phyloP scores from a whole-genome alignment of 1,139 yeast genomes.

The Geotrichum cucujoidarum region DNA sequence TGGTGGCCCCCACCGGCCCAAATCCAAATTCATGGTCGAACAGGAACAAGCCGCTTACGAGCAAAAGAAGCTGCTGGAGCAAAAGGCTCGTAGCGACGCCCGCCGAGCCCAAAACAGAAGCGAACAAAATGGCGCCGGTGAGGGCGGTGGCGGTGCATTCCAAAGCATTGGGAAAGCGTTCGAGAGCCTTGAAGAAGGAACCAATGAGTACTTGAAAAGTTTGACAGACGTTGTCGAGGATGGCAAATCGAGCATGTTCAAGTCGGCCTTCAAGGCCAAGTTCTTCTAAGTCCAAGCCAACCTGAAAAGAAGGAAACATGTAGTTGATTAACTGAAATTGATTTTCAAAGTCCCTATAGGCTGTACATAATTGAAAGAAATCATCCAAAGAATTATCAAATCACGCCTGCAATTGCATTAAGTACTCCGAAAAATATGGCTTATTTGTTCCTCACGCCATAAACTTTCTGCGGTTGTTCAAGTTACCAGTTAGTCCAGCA shows the following conservation, averaged over 20 bases:
- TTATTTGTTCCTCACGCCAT: too few species aligned
- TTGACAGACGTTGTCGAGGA: constrained; percentile 31
- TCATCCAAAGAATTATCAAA: too few species aligned
- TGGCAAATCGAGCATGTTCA: constrained; percentile 29
- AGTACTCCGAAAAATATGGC: too few species aligned
- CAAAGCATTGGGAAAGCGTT: constrained; percentile 33
- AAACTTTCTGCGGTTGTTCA: too few species aligned
- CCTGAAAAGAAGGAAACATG: too few species aligned
- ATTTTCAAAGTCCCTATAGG: too few species aligned
- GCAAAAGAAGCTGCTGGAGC: constrained; percentile 24
- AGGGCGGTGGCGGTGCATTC: constrained; percentile 24
- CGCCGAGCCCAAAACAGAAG: constrained; percentile 11
- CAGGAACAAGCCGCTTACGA: constrained; percentile 27
- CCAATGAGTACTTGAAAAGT: constrained; percentile 32
- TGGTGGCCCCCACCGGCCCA: constrained; percentile 41
- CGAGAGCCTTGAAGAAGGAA: constrained; percentile 33
- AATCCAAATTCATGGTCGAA: constrained; percentile 32
- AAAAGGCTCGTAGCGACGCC: constrained; percentile 7
- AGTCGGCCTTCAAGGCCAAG: constrained; percentile 32
- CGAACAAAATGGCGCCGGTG: constrained; percentile 19
- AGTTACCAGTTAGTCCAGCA: too few species aligned
- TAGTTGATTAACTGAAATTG: too few species aligned
- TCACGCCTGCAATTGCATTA: too few species aligned
- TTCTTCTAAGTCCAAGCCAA: constrained; percentile 27
- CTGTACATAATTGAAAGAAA: too few species aligned